These are phyloP conservation scores for Somion occarium DNA, from an alignment of 1,284 basidiomycete genomes.

Conservation along the genomic window DNA sequence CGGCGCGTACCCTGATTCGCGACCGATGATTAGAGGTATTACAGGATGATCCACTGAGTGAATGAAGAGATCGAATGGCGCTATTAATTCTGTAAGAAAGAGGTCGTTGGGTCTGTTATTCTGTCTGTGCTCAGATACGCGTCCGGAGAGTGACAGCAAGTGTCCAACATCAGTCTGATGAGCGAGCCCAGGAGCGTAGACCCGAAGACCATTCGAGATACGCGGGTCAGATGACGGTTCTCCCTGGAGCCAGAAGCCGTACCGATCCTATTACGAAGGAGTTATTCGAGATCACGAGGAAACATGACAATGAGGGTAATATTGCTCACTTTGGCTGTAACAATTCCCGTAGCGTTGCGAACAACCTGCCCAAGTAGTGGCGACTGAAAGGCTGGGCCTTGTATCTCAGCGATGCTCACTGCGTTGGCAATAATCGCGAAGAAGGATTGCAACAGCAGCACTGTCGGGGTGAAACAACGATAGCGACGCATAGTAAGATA, in stretches of 20 bases:
- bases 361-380: slow-evolving; percentile 3
- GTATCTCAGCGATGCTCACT: slow-evolving; percentile 6
- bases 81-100: slow-evolving; percentile 45
- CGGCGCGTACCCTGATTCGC: slow-evolving; percentile 40
- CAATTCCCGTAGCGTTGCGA: slow-evolving; percentile 5
- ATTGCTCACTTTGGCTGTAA: slow-evolving; percentile 36
- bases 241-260: slow-evolving; percentile 52
- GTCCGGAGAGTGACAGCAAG: slow-evolving; percentile 41
- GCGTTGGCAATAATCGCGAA: neutral
- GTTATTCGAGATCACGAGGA: neutral
- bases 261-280: slow-evolving; percentile 32
- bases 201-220: slow-evolving; percentile 47
- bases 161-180: slow-evolving; percentile 44
- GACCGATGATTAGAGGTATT: slow-evolving; percentile 46
- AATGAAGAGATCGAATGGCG: slow-evolving; percentile 39
- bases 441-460: no score
- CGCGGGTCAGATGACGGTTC: slow-evolving; percentile 40
- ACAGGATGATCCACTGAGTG: slow-evolving; percentile 44
- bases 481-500: no score
- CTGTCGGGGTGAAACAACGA: no score
- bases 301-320: neutral
- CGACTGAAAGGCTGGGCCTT: slow-evolving; percentile 5
- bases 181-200: slow-evolving; percentile 41
- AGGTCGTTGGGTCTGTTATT: slow-evolving; percentile 39
- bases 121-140: slow-evolving; percentile 48